These are phyloP conservation scores for Rhododendron kiyosumense DNA, from an alignment of 148 eudicot genomes.

Conservation along the genomic window DNA sequence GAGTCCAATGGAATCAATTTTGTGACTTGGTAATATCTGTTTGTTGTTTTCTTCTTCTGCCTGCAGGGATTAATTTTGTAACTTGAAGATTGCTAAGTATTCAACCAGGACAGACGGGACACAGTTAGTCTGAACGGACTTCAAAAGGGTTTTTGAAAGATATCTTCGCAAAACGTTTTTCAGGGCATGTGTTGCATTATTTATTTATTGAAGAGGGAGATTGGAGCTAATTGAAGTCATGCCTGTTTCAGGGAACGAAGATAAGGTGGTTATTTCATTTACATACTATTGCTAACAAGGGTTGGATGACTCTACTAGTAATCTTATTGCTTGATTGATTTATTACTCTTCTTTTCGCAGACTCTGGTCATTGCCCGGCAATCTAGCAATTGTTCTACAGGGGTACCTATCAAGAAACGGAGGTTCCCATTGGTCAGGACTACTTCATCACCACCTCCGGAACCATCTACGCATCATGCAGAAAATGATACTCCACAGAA, in stretches of 20 bases:
- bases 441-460: constrained; percentile 20
- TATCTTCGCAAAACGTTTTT: neutral
- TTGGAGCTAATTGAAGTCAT: constrained; percentile 6
- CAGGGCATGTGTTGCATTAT: neutral
- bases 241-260: constrained; percentile 25
- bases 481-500: neutral
- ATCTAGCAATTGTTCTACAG: constrained; percentile 22
- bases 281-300: neutral
- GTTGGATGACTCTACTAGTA: neutral
- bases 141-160: neutral
- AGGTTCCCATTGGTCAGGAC: constrained; percentile 16
- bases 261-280: constrained; percentile 23
- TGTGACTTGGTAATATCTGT: neutral
- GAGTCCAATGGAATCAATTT: neutral
- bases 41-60: neutral
- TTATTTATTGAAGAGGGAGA: neutral
- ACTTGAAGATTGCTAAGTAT: neutral
- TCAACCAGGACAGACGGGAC: neutral
- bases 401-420: constrained; percentile 37
- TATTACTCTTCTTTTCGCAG: constrained; percentile 19
- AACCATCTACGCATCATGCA: neutral
- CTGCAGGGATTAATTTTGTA: neutral
- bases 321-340: constrained; percentile 1
- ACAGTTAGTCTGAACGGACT: neutral
- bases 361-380: constrained; percentile 20